Evolutionary conservation across 1,284 basidiomycete species (phyloP).

Genomic region (Moesziomyces aphidis): DNA sequence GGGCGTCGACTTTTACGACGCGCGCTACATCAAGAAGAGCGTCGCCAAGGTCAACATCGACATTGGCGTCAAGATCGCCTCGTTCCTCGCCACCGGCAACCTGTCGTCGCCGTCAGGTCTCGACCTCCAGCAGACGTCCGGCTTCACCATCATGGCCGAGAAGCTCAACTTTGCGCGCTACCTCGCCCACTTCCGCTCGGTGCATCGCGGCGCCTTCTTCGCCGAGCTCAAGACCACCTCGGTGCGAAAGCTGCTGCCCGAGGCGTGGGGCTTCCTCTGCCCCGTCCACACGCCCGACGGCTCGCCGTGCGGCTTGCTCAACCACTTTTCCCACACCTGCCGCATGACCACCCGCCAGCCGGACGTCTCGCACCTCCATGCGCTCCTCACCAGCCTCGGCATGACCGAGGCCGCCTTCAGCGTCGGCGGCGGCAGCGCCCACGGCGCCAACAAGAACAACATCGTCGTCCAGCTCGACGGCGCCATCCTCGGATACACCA

Average conservation of each 20-base stretch:
- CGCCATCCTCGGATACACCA: slow-evolving; percentile 93
- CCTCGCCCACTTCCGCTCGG: slow-evolving; percentile 97
- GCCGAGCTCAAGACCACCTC: slow-evolving; percentile 98
- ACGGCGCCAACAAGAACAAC: slow-evolving; percentile 73
- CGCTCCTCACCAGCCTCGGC: slow-evolving; percentile 85
- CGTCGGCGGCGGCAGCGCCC: slow-evolving; percentile 27
- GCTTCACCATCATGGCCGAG: slow-evolving; percentile 98
- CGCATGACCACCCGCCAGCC: slow-evolving; percentile 86
- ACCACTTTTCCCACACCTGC: slow-evolving; percentile 95
- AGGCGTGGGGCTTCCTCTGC: slow-evolving; percentile 99
- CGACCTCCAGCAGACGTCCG: slow-evolving; percentile 95
- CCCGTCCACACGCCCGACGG: slow-evolving; percentile 99
- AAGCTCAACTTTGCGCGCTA: slow-evolving; percentile 99
- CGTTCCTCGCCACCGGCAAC: slow-evolving; percentile 98
- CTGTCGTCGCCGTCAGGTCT: slow-evolving; percentile 93
- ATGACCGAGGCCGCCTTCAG: slow-evolving; percentile 83
- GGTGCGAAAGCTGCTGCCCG: slow-evolving; percentile 94
- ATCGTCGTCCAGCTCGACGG: slow-evolving; percentile 95
- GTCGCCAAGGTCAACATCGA: slow-evolving; percentile 87
- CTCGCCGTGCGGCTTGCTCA: slow-evolving; percentile 95
- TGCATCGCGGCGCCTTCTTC: slow-evolving; percentile 99
- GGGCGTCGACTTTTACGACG: slow-evolving; percentile 85
- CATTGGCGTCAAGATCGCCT: slow-evolving; percentile 87
- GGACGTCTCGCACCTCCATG: slow-evolving; percentile 81
- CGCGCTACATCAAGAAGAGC: slow-evolving; percentile 84